Percentiles rank a stretch among this genome's conserved stretches.
These are phyloP conservation scores for Eragrostis curvula DNA, from an alignment of 176 grass and related monocot species.

Conservation along the genomic window DNA sequence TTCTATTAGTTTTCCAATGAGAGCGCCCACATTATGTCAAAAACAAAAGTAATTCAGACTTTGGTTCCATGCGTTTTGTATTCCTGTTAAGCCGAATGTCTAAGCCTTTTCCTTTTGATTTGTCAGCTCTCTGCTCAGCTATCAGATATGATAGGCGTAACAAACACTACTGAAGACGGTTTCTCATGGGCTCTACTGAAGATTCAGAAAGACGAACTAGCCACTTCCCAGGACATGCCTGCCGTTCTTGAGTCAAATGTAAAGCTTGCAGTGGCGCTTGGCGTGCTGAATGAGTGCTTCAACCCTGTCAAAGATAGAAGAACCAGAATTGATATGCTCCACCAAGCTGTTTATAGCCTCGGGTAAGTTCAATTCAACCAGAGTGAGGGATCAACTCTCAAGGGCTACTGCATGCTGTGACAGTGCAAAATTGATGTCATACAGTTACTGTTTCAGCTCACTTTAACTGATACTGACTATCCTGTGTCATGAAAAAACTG, in stretches of 20 bases:
- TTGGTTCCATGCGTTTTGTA: too few species aligned
- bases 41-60: too few species aligned
- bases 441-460: not conserved
- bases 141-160: constrained; percentile 53
- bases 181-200: constrained; percentile 68
- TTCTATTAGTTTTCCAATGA: too few species aligned
- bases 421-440: not conserved
- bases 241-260: constrained; percentile 51
- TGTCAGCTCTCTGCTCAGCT: constrained; percentile 62
- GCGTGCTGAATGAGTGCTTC: constrained; percentile 79
- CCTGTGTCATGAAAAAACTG: not conserved
- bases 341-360: constrained; percentile 72
- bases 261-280: constrained; percentile 57
- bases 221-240: constrained; percentile 3
- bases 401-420: not conserved
- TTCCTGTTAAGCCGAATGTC: too few species aligned
- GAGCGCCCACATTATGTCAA: too few species aligned
- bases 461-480: not conserved
- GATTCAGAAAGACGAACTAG: constrained; percentile 41
- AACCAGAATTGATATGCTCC: constrained; percentile 64
- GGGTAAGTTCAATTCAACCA: constrained; percentile 39
- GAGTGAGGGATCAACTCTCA: not conserved
- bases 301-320: constrained; percentile 67
- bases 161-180: constrained; percentile 53
- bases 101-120: not conserved